Conservation (phyloP, 352 stramenopile species). For the Hyaloperonospora arabidopsidis region DNA sequence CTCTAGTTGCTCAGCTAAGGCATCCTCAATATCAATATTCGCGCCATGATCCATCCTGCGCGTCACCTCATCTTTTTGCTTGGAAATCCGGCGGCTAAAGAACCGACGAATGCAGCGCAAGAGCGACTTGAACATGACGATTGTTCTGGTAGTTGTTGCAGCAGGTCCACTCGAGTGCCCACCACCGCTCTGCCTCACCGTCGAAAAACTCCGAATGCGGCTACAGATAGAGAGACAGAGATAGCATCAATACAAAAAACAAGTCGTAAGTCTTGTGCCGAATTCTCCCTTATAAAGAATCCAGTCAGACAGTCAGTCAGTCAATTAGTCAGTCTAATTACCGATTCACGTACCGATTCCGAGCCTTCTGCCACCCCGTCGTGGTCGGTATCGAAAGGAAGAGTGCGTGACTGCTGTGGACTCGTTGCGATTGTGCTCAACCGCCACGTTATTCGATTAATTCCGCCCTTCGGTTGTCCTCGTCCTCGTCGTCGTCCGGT, state of each 20-base stretch:
- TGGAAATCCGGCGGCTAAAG: slow-evolving; percentile 27
- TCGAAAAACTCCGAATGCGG: slow-evolving; percentile 9
- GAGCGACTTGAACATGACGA: slow-evolving; percentile 31
- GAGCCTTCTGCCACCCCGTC: slow-evolving; percentile 21
- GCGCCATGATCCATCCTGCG: slow-evolving; percentile 24
- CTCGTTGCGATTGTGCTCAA: slow-evolving; percentile 12
- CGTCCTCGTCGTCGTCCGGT: not conserved
- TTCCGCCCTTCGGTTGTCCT: slow-evolving; percentile 15
- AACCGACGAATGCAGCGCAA: slow-evolving; percentile 31
- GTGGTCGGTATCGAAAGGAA: slow-evolving; percentile 4
- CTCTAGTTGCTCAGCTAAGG: slow-evolving; percentile 28
- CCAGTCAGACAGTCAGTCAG: slow-evolving; percentile 3
- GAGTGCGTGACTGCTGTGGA: slow-evolving; percentile 11
- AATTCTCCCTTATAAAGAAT: not conserved
- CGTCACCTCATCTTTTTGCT: slow-evolving; percentile 11
- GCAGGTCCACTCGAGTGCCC: too few relatives aligned
- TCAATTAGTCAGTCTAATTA: slow-evolving; percentile 18
- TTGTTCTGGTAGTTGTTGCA: not conserved
- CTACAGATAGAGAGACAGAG: slow-evolving; percentile 6
- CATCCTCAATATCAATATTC: slow-evolving; percentile 35
- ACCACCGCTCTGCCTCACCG: not conserved
- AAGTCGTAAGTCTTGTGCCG: slow-evolving; percentile 3
- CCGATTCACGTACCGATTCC: too few relatives aligned
- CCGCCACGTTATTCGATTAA: not conserved
- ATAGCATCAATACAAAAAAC: not conserved